A percentile compares a stretch with the other conserved stretches of the same genome.
These are phyloP conservation scores for Ashbya aceris DNA, from an alignment of 1,139 yeast species.

Conservation along the genomic window DNA sequence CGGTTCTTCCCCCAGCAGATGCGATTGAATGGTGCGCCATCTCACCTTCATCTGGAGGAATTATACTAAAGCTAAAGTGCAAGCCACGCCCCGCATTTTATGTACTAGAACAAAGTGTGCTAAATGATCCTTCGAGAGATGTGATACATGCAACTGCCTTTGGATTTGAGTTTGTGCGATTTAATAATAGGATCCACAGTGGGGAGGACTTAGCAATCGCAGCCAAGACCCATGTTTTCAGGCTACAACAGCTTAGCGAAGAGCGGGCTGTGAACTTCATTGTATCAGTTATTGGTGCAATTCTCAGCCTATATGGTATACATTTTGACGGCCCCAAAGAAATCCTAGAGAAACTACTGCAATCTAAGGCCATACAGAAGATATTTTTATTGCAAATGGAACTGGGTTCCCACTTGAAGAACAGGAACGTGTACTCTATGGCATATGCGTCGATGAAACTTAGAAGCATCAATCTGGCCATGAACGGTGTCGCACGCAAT, in stretches of 20 bases:
- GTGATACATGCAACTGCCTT: constrained; percentile 25
- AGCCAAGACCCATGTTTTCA: constrained; percentile 25
- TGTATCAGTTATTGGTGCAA: constrained; percentile 21
- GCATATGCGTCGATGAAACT: constrained; percentile 26
- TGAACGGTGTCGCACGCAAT: constrained; percentile 30
- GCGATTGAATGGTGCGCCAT: constrained; percentile 25
- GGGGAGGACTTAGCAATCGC: constrained; percentile 30
- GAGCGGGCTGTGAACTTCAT: constrained; percentile 24
- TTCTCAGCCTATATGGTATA: constrained; percentile 28
- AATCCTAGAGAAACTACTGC: constrained; percentile 29
- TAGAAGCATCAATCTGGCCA: constrained; percentile 29
- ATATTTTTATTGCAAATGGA: constrained; percentile 28
- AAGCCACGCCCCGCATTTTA: constrained; percentile 17
- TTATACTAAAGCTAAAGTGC: constrained; percentile 18
- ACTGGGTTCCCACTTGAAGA: constrained; percentile 23
- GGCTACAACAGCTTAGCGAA: constrained; percentile 16
- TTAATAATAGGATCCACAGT: constrained; percentile 28
- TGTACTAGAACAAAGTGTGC: constrained; percentile 13
- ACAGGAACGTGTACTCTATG: constrained; percentile 25
- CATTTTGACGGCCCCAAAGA: constrained; percentile 30
- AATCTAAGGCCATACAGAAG: constrained; percentile 30
- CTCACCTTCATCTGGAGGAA: constrained; percentile 28
- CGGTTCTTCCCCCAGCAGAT: constrained; percentile 16
- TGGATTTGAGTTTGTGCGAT: constrained; percentile 29
- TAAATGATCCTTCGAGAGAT: constrained; percentile 16